Base-by-base conservation (phyloP, 73 alveolate genomes). In the Paramecium octaurelia region DNA sequence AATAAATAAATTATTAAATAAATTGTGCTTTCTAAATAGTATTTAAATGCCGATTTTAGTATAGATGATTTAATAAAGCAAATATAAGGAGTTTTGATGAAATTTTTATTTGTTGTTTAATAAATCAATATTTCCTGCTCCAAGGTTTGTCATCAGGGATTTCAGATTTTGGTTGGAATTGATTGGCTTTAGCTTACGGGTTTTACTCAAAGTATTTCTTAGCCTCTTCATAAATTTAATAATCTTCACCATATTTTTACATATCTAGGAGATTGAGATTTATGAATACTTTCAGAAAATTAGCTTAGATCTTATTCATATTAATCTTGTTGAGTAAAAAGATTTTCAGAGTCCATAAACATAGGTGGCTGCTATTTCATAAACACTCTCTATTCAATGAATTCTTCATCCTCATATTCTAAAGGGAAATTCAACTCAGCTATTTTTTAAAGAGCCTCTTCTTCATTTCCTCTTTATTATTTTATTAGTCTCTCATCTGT, bases 401-500 rank as follows among this genome's bases (percentile, higher is more conserved):
- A 89, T 71, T 89, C 94, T 89, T 89, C 94, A 70, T 89, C 94
- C 29, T 71, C 94, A 40, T 44, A 58, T 89, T 89, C 94, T 29
- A 89, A 23, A 44, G 94, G 94, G 71, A 89, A 89, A 27, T 83
- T 83, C 64, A 89, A 44, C 40, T 89, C 80, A 8, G 68, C 92
- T 23, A 89, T 24, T 31, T 70, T 42, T 38, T 89, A 64, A 1
- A 70, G 60, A 8, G 29, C 90, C 7, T 43, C 71, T 10, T 89
- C 94, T 70, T 77, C 94, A 42, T 10, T 46, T 40, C 88, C 88
- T 18, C 88, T 64, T 64, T 71, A 44, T 11, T 71, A 38, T 71
- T 64, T 70, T 18, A 8, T 18, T 14, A 71, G 23, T 60, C 64
- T 87, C 35, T 64, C 84, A 27, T 71, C 94, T 18, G 77, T 43